Conservation (phyloP, 225 moss, liverwort and hornwort species). For the Marchantia paleacea region DNA sequence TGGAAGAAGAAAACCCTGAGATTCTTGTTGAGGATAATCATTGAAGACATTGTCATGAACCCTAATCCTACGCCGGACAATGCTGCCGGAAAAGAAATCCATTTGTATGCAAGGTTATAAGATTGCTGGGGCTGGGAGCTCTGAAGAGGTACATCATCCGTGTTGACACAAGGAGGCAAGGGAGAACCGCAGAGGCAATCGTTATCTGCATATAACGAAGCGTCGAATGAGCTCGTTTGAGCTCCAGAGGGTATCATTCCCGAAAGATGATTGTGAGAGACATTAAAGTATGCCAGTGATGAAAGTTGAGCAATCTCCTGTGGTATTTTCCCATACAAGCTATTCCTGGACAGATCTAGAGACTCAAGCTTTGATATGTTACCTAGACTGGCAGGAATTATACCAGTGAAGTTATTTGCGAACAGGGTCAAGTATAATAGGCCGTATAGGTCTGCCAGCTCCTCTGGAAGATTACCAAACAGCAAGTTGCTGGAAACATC, state of each 20-base stretch:
- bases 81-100: too few species aligned
- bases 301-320: neutral
- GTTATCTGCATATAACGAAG: neutral
- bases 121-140: too few species aligned
- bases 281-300: slow-evolving; percentile 10
- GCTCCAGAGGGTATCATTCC: slow-evolving; percentile 2
- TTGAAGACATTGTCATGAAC: too few species aligned
- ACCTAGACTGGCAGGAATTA: neutral
- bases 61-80: too few species aligned
- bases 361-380: slow-evolving; percentile 3
- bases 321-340: neutral
- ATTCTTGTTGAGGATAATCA: too few species aligned
- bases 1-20: too few species aligned
- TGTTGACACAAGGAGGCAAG: neutral
- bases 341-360: slow-evolving; percentile 8
- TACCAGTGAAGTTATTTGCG: slow-evolving; percentile 2
- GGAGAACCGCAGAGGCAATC: slow-evolving; percentile 11
- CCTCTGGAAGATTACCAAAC: neutral
- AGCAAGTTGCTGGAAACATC: slow-evolving; percentile 17
- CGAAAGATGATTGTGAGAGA: slow-evolving; percentile 7
- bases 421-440: neutral
- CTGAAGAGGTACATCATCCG: too few species aligned
- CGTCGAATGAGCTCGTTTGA: neutral
- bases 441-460: neutral
- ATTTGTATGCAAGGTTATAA: too few species aligned